Conservation (phyloP, 306 rosid genomes). For the Fragaria iinumae region DNA sequence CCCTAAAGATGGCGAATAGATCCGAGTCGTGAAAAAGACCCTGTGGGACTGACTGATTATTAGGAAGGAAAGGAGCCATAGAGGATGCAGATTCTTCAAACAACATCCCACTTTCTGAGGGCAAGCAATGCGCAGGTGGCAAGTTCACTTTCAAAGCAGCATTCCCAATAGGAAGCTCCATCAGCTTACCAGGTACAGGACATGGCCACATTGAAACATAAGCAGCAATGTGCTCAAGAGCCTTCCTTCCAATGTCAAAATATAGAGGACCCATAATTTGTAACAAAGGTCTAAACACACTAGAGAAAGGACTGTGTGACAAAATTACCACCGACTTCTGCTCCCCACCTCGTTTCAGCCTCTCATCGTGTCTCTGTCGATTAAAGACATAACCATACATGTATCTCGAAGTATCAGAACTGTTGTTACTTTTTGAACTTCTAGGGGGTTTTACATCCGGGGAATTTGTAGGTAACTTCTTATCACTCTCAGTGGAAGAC, state of each 20-base stretch:
- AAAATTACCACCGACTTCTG: conserved; percentile 91
- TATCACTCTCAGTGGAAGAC: conserved; percentile 37
- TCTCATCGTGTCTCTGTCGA: conserved; percentile 94
- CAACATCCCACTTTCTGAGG: conserved; percentile 44
- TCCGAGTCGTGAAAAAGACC: conserved; percentile 93
- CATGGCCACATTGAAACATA: conserved; percentile 86
- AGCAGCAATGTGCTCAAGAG: conserved; percentile 88
- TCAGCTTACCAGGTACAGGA: conserved; percentile 69
- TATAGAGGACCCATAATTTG: conserved; percentile 91
- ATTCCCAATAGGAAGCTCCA: conserved; percentile 97
- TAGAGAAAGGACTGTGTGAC: conserved; percentile 69
- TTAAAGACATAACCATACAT: conserved; percentile 91
- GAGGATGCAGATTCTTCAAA: conserved; percentile 68
- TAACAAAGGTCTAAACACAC: conserved; percentile 83
- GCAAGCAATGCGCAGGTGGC: conserved; percentile 83
- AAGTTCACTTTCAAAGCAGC: conserved; percentile 78
- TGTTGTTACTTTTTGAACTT: conserved; percentile 32
- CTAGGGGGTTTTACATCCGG: conserved; percentile 28
- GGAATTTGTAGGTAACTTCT: conserved; percentile 36
- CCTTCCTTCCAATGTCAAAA: conserved; percentile 85
- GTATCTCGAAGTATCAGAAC: conserved; percentile 42
- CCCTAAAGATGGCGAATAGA: conserved; percentile 76
- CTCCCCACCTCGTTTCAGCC: conserved; percentile 94
- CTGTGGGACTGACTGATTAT: conserved; percentile 66
- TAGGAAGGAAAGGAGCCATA: conserved; percentile 76